Conservation (phyloP, 2,329 filamentous ascomycete genomes). For the Rutstroemia sydowiana region DNA sequence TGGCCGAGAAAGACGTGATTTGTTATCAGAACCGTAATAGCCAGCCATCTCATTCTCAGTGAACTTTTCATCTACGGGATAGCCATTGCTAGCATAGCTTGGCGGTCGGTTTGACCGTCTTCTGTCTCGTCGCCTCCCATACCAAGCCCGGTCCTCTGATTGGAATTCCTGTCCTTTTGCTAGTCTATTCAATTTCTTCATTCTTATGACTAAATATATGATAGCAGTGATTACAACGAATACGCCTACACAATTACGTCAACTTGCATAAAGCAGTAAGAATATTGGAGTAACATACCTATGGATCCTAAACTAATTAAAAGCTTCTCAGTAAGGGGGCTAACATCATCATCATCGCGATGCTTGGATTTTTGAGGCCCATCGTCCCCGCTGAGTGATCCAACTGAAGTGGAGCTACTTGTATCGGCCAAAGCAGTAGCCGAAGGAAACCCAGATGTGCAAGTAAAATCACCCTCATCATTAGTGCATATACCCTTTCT, state of each 20-base stretch:
- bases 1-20: background rate
- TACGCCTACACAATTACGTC: slow-evolving; percentile 18
- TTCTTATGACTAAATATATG: slow-evolving; percentile 23
- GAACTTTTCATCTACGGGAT: slow-evolving; percentile 4
- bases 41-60: slow-evolving; percentile 1
- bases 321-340: slow-evolving; percentile 21
- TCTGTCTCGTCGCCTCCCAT: slow-evolving; percentile 22
- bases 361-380: background rate
- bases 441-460: background rate
- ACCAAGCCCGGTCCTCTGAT: slow-evolving; percentile 14
- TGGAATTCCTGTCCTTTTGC: slow-evolving; percentile 19
- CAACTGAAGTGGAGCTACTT: background rate
- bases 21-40: background rate
- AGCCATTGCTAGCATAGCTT: slow-evolving; percentile 5
- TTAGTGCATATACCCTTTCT: background rate
- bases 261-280: background rate
- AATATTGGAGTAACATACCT: slow-evolving; percentile 14
- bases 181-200: slow-evolving; percentile 20
- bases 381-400: background rate
- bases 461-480: background rate
- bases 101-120: slow-evolving; percentile 9
- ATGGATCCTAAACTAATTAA: slow-evolving; percentile 26
- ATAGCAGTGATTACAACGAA: slow-evolving; percentile 24
- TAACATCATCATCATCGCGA: slow-evolving; percentile 12
- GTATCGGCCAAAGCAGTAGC: slow-evolving; percentile 3